A percentile compares a stretch with the other conserved stretches of the same genome.
Conservation (phyloP, 2,329 filamentous ascomycete genomes). For the Trichoderma brevicompactum region DNA sequence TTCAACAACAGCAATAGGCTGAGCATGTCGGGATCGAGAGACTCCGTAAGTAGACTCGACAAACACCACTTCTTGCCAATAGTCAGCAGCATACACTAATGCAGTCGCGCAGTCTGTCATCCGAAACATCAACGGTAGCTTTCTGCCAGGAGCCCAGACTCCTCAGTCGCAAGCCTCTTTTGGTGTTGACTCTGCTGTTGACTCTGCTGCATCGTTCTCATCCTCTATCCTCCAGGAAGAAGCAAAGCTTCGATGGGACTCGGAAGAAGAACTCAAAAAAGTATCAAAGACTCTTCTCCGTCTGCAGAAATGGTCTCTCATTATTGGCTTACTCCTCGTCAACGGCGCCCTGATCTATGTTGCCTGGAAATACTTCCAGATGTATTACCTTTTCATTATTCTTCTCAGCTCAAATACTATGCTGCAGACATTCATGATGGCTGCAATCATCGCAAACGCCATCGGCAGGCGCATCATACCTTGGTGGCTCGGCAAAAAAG, state of each 20-base stretch:
- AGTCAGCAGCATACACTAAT: not conserved
- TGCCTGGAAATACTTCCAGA: slow-evolving; percentile 45
- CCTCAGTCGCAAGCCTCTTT: slow-evolving; percentile 40
- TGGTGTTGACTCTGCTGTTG: slow-evolving; percentile 41
- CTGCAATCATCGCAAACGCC: slow-evolving; percentile 43
- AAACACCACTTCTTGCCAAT: not conserved
- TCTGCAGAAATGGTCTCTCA: slow-evolving; percentile 47
- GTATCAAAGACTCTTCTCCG: slow-evolving; percentile 45
- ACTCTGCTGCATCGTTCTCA: slow-evolving; percentile 42
- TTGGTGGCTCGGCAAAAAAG: slow-evolving; percentile 39
- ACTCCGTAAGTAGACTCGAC: slow-evolving; percentile 37
- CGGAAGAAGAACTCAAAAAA: slow-evolving; percentile 45
- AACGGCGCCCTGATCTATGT: slow-evolving; percentile 46
- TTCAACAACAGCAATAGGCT: slow-evolving; percentile 30
- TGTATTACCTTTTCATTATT: slow-evolving; percentile 50
- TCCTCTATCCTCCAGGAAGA: slow-evolving; percentile 46
- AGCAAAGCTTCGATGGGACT: slow-evolving; percentile 47
- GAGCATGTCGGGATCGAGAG: slow-evolving; percentile 34
- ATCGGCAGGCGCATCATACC: slow-evolving; percentile 41
- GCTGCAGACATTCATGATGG: slow-evolving; percentile 49
- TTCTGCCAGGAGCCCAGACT: slow-evolving; percentile 40
- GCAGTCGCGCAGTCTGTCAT: slow-evolving; percentile 40
- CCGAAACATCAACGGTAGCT: slow-evolving; percentile 40
- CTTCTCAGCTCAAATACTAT: slow-evolving; percentile 53
- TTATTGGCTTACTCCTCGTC: slow-evolving; percentile 42